phyloP scores from a whole-genome alignment of 139 green algal genomes.

The Microglena sp. region DNA sequence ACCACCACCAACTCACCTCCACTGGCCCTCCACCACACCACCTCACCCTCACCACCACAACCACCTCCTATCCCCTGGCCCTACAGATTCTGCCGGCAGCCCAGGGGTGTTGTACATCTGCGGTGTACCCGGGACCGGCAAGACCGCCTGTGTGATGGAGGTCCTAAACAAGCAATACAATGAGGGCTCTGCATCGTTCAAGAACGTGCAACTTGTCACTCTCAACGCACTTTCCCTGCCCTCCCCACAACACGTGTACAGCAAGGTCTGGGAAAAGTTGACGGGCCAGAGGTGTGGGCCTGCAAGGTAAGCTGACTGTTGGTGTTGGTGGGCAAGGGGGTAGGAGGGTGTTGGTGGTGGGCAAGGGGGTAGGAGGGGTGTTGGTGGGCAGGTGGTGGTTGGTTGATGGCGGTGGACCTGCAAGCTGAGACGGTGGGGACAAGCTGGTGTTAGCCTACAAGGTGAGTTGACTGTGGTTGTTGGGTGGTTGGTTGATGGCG shows the following conservation, averaged over 20 bases:
- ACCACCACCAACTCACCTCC: neutral
- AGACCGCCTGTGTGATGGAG: constrained; percentile 86
- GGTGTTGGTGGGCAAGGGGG: constrained; percentile 10
- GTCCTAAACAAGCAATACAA: constrained; percentile 27
- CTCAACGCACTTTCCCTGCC: constrained; percentile 87
- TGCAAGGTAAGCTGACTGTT: no score
- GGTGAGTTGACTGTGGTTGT: no score
- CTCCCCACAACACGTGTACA: constrained; percentile 81
- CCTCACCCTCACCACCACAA: no score
- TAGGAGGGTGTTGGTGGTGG: neutral
- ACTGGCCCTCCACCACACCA: neutral
- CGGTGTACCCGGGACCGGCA: constrained; percentile 93
- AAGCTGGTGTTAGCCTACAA: no score
- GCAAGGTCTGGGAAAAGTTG: constrained; percentile 70
- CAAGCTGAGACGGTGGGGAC: no score
- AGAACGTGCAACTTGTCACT: constrained; percentile 55
- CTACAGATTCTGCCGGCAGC: neutral
- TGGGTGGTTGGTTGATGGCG: no score
- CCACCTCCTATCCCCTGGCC: neutral
- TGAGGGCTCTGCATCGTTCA: neutral
- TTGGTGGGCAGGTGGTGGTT: no score
- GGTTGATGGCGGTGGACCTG: no score
- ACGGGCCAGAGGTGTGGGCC: constrained; percentile 56
- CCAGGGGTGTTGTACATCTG: constrained; percentile 86
- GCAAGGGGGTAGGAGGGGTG: no score